Evolutionary conservation across 768 basidiomycete species (phyloP).

Genomic region (Lactarius tabidus): DNA sequence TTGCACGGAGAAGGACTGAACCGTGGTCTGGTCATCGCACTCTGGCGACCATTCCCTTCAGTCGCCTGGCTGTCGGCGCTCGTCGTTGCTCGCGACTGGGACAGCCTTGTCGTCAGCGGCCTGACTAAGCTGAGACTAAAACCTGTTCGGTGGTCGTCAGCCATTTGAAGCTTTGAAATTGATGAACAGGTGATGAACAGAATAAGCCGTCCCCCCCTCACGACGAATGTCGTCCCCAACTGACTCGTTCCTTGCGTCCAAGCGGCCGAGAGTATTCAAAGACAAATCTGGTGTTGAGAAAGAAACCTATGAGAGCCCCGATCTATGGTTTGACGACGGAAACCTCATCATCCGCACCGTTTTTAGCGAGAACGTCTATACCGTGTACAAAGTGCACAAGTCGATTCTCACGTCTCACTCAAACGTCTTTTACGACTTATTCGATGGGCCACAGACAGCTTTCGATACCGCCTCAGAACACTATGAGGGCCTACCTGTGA

Average conservation of each 20-base stretch:
- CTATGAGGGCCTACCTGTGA: constrained; percentile 23
- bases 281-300: constrained; percentile 9
- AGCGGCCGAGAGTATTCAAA: constrained; percentile 10
- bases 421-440: constrained; percentile 19
- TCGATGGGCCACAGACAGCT: constrained; percentile 11
- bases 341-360: constrained; percentile 22
- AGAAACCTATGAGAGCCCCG: constrained; percentile 16
- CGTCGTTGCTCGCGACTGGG: too few species aligned
- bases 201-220: neutral
- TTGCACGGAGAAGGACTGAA: constrained; percentile 15
- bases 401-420: constrained; percentile 22
- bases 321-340: constrained; percentile 25
- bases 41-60: too few species aligned
- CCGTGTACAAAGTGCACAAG: constrained; percentile 23
- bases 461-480: constrained; percentile 19
- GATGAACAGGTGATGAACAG: neutral
- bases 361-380: neutral
- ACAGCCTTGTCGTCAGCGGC: neutral
- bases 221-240: constrained; percentile 19
- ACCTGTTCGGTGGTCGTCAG: neutral
- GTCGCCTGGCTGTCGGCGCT: too few species aligned
- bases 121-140: neutral
- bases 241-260: constrained; percentile 12
- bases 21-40: constrained; percentile 10
- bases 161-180: too few species aligned